Base-by-base conservation (phyloP, 2,329 filamentous ascomycete species). In the Orbilia brochopaga region DNA sequence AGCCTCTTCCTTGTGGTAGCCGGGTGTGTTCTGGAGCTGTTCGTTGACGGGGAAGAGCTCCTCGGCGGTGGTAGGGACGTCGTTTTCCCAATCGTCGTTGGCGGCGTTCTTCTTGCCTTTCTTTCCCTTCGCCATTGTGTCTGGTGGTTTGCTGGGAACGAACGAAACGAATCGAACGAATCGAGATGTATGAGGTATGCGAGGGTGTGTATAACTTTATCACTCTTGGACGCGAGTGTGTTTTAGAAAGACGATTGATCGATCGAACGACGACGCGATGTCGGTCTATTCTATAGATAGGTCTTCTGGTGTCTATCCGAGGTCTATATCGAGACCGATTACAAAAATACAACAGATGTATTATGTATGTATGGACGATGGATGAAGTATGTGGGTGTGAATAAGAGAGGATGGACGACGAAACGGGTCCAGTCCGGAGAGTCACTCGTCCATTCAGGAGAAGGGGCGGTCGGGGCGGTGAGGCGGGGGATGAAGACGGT, bases 1-100 rank as follows among this genome's bases (percentile, higher is more conserved):
- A 74, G 96, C 92, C 63, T 90, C 88, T 81, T 97, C 94, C 24
- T 69, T 63, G 17, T 48, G 19, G 17, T 61, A 56, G n/a, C 51
- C 62, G 27, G 67, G 51, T 8, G 53, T 74, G 46, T 76, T 75
- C 40, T 77, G 74, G 40, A 65, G 61, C 52, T 73, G 60, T 11
- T 59, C 62, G 52, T 10, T 48, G 17, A 66, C 57, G 13, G 69
- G 60, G 52, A 73, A 73, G 32, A 73, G 61, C 44, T 73, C 69
- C 48, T 73, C 69, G 35, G 69, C 63, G 35, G 60, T 35, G 23
- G 60, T 65, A 27, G 69, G 69, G 24, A 66, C 46, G 35, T 73
- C 69, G 57, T 75, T 69, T 55, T 77, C 76, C 76, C 76, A 77
- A 40, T 74, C 75, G 73, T 74, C 69, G 56, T 75, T 74, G 13